Conservation (phyloP, 768 basidiomycete species). For the Tulasnella sp. region DNA sequence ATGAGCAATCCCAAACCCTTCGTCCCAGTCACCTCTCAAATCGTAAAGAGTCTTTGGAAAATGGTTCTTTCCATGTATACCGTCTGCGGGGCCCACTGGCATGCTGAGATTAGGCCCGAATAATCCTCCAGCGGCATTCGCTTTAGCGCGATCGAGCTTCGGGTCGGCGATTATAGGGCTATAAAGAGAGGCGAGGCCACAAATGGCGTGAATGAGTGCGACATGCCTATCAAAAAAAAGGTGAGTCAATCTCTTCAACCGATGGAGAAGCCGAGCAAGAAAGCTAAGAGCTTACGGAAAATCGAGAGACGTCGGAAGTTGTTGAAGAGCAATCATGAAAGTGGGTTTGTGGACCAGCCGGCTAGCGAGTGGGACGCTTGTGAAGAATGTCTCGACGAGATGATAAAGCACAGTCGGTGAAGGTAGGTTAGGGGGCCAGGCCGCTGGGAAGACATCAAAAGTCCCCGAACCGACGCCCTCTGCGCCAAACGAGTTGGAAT, state of each 20-base stretch:
- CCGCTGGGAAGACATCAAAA: background rate
- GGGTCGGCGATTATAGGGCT: conserved; percentile 10
- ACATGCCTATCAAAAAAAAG: background rate
- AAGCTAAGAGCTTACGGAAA: background rate
- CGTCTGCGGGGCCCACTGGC: background rate
- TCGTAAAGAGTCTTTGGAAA: background rate
- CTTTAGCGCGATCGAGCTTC: conserved; percentile 25
- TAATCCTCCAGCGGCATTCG: background rate
- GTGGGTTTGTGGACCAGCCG: background rate
- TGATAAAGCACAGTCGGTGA: background rate
- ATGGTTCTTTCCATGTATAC: background rate
- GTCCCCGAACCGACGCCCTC: background rate
- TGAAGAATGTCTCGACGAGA: background rate
- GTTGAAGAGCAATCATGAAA: background rate
- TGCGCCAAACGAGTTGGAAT: background rate
- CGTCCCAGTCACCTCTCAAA: background rate
- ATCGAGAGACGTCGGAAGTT: background rate
- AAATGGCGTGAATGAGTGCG: conserved; percentile 20
- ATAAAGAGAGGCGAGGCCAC: conserved; percentile 20
- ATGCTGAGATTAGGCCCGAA: background rate
- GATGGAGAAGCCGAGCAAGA: background rate
- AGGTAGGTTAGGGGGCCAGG: background rate
- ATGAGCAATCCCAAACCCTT: background rate
- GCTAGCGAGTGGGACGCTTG: background rate
- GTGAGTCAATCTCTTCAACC: background rate